phyloP scores from a whole-genome alignment of 2,329 filamentous ascomycete genomes.

The Trichoderma brevicompactum region DNA sequence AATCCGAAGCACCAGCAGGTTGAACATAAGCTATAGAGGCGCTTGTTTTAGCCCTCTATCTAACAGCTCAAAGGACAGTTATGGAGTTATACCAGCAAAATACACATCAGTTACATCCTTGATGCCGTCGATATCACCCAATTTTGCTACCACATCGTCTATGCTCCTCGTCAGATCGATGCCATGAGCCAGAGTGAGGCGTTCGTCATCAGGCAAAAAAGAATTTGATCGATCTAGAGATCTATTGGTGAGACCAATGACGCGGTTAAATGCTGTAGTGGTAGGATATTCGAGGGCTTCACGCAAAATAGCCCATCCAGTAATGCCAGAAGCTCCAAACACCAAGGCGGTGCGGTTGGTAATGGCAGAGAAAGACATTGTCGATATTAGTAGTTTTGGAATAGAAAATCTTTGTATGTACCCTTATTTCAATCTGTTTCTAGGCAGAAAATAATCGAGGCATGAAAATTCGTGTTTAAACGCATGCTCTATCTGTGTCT shows the following conservation, averaged over 20 bases:
- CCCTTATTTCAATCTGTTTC: no score
- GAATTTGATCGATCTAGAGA: slow-evolving; percentile 2
- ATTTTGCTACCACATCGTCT: slow-evolving; percentile 19
- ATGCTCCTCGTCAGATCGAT: slow-evolving; percentile 16
- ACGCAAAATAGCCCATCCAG: slow-evolving; percentile 24
- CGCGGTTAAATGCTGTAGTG: background rate
- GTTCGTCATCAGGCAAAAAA: slow-evolving; percentile 15
- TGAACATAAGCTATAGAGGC: slow-evolving; percentile 15
- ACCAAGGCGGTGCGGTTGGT: slow-evolving; percentile 22
- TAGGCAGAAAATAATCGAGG: no score
- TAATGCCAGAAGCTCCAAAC: slow-evolving; percentile 25
- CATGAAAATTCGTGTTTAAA: no score
- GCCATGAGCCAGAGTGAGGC: slow-evolving; percentile 8
- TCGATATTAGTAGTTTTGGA: background rate
- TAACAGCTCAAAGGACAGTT: no score
- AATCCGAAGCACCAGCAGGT: slow-evolving; percentile 19
- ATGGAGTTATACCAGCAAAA: slow-evolving; percentile 7
- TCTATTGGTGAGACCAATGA: slow-evolving; percentile 21
- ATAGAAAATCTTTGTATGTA: no score
- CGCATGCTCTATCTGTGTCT: no score
- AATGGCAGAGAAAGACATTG: background rate
- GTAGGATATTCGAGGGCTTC: slow-evolving; percentile 22
- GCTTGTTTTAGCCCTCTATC: background rate
- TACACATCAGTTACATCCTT: slow-evolving; percentile 23
- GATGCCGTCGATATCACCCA: slow-evolving; percentile 19